Evolutionary conservation across 169 alveolate genomes (phyloP).

Genomic region (Ichthyophthirius multifiliis): DNA sequence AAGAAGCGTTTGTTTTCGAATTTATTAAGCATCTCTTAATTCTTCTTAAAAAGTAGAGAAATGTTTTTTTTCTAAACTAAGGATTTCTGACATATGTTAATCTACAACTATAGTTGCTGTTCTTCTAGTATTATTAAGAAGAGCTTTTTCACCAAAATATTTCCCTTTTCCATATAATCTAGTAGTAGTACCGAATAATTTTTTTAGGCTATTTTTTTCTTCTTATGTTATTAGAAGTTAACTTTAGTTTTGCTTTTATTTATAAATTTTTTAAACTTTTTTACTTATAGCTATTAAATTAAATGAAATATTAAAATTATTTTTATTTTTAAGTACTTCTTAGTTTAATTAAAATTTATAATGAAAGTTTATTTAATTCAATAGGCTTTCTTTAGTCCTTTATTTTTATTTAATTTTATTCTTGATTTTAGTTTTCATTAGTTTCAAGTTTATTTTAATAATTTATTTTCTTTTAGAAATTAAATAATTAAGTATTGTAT

Average conservation of each 20-base stretch:
- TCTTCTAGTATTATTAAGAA: not conserved
- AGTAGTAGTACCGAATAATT: not conserved
- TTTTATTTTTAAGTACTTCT: no score
- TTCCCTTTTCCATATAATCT: not conserved
- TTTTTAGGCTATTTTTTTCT: not conserved
- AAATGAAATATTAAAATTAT: no score
- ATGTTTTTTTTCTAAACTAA: not conserved
- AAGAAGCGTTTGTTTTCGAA: not conserved
- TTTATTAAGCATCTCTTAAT: not conserved
- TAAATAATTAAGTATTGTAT: no score
- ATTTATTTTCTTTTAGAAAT: no score
- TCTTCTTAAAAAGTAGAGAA: not conserved
- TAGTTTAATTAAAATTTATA: no score
- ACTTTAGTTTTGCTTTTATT: not conserved
- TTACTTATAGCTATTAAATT: not conserved
- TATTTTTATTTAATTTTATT: not conserved
- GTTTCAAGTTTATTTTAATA: no score
- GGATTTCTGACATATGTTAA: not conserved
- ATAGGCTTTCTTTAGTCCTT: not conserved
- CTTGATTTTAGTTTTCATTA: not conserved
- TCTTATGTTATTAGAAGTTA: not conserved
- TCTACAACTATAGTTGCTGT: constrained; percentile 1
- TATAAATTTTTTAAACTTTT: not conserved
- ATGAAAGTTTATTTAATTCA: not conserved
- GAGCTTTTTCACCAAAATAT: constrained; percentile 12